phyloP scores from a whole-genome alignment of 306 rosid species.

The Prunus kanzakura region DNA sequence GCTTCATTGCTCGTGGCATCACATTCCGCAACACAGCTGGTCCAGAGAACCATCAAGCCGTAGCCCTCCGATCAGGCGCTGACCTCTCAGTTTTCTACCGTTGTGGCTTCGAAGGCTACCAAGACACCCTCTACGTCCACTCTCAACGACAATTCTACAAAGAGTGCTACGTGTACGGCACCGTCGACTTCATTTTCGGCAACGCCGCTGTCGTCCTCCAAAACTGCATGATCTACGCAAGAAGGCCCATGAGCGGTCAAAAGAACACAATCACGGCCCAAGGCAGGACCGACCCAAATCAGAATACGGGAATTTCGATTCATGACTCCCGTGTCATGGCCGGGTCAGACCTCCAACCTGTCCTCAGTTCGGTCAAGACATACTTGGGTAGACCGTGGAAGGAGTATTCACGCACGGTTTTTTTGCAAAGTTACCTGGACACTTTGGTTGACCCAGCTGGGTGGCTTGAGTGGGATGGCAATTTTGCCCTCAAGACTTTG shows the following conservation, averaged over 20 bases:
- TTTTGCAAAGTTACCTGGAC: slow-evolving; percentile 30
- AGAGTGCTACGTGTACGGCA: slow-evolving; percentile 52
- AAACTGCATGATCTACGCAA: slow-evolving; percentile 44
- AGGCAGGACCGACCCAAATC: slow-evolving; percentile 50
- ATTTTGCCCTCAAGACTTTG: slow-evolving; percentile 46
- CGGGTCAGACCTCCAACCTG: slow-evolving; percentile 25
- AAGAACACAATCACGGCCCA: slow-evolving; percentile 46
- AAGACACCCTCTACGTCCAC: slow-evolving; percentile 59
- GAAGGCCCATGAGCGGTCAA: slow-evolving; percentile 41
- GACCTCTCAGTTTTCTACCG: slow-evolving; percentile 53
- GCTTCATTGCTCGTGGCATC: slow-evolving; percentile 52
- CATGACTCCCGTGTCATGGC: slow-evolving; percentile 47
- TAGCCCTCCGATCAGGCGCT: slow-evolving; percentile 51
- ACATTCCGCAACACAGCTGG: slow-evolving; percentile 57
- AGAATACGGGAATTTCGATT: slow-evolving; percentile 48
- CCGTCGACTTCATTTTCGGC: slow-evolving; percentile 62
- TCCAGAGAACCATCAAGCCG: slow-evolving; percentile 59
- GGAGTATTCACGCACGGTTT: slow-evolving; percentile 45
- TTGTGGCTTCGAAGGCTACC: slow-evolving; percentile 56
- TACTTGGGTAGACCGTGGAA: slow-evolving; percentile 60
- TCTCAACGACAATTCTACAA: slow-evolving; percentile 58
- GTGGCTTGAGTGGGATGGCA: slow-evolving; percentile 56
- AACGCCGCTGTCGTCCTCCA: slow-evolving; percentile 49
- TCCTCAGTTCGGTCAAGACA: slow-evolving; percentile 28
- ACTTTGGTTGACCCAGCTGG: slow-evolving; percentile 44